A percentile compares a stretch with the other conserved stretches of the same genome.
These are phyloP conservation scores for Senna tora DNA, from an alignment of 306 rosid genomes.

Conservation along the genomic window DNA sequence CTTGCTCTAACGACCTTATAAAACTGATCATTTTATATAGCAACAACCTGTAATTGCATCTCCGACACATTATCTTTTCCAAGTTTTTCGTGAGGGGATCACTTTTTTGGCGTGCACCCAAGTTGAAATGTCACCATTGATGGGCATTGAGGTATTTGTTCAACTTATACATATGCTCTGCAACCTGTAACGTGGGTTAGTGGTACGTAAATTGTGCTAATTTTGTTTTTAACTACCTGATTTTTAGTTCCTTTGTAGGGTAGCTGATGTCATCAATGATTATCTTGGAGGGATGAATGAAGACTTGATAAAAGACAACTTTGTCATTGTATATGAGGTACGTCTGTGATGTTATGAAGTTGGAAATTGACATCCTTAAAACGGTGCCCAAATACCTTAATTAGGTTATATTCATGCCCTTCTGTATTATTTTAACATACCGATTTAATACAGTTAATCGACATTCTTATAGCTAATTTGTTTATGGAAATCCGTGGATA, in stretches of 20 bases:
- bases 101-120: constrained; percentile 95
- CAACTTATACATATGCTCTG: background rate
- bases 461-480: background rate
- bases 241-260: constrained; percentile 93
- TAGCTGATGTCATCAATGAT: constrained; percentile 85
- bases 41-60: constrained; percentile 92
- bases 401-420: too few species aligned
- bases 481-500: constrained; percentile 1
- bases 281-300: constrained; percentile 93
- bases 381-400: background rate
- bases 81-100: constrained; percentile 84
- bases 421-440: too few species aligned
- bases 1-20: background rate
- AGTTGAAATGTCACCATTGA: constrained; percentile 96
- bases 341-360: constrained; percentile 1
- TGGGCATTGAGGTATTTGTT: constrained; percentile 86
- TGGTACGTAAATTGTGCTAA: background rate
- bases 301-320: constrained; percentile 86
- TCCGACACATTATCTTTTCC: constrained; percentile 95
- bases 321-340: constrained; percentile 90
- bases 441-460: too few species aligned
- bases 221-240: constrained; percentile 44
- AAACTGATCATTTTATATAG: constrained; percentile 43
- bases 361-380: constrained; percentile 8
- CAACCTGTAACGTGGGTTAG: background rate